These are phyloP conservation scores for Salvia splendens DNA, from an alignment of 257 asterid species.

Conservation along the genomic window DNA sequence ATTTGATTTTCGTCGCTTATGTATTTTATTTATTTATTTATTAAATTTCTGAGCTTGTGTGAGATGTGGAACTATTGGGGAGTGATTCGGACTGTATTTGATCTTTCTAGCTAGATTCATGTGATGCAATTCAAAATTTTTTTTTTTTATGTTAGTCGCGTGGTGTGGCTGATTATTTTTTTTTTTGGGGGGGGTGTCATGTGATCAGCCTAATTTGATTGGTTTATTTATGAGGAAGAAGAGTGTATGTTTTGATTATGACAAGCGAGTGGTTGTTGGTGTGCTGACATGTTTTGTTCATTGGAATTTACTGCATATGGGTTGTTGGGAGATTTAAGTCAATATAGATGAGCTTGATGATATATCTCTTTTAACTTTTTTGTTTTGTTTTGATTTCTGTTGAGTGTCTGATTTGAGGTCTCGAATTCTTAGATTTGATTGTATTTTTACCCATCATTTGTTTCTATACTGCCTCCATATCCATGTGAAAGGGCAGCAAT, in stretches of 20 bases:
- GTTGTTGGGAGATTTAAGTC: constrained; percentile 24
- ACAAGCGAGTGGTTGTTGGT: constrained; percentile 25
- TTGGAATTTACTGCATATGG: constrained; percentile 18
- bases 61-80: not conserved
- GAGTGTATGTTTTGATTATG: constrained; percentile 10
- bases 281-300: constrained; percentile 26
- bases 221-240: constrained; percentile 17
- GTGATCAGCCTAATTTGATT: constrained; percentile 15
- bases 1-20: not conserved
- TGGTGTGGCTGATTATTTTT: not conserved
- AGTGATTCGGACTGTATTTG: not conserved
- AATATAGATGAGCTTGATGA: constrained; percentile 21
- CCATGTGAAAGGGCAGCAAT: no score
- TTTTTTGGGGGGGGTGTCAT: constrained; percentile 3
- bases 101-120: not conserved
- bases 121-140: not conserved
- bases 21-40: not conserved
- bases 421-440: constrained; percentile 7
- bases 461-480: no score
- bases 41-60: not conserved
- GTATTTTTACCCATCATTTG: not conserved
- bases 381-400: constrained; percentile 23
- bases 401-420: constrained; percentile 23
- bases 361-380: not conserved
- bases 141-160: not conserved